Conservation (phyloP, 2,329 filamentous ascomycete genomes). For the Penicillium polonicum region DNA sequence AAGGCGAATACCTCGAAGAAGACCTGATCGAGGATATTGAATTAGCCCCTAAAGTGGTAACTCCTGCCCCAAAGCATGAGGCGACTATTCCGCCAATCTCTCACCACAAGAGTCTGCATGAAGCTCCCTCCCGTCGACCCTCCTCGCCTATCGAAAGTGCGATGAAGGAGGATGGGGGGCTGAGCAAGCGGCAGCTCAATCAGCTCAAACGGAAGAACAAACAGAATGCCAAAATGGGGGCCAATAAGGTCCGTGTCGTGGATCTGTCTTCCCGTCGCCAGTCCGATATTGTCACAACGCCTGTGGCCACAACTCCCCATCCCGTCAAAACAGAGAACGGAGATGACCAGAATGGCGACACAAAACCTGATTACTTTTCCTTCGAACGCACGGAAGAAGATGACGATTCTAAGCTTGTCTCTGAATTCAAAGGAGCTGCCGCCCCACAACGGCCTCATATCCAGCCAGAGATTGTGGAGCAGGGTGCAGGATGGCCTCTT, state of each 20-base stretch:
- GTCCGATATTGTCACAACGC: constrained; percentile 64
- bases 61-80: constrained; percentile 50
- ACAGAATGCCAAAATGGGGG: constrained; percentile 80
- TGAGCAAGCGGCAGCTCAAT: constrained; percentile 93
- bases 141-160: constrained; percentile 52
- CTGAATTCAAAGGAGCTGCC: constrained; percentile 86
- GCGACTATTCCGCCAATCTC: constrained; percentile 46
- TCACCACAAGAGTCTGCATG: constrained; percentile 47
- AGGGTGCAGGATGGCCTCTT: constrained; percentile 88
- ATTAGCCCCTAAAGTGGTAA: constrained; percentile 47
- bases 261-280: constrained; percentile 72
- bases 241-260: constrained; percentile 85
- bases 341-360: constrained; percentile 58
- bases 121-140: constrained; percentile 40
- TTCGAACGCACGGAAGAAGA: constrained; percentile 78
- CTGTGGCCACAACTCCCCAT: constrained; percentile 51
- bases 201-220: constrained; percentile 93
- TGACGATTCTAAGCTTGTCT: constrained; percentile 87
- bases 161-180: constrained; percentile 63
- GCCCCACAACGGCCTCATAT: constrained; percentile 83
- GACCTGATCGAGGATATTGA: constrained; percentile 70
- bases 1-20: constrained; percentile 81
- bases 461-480: constrained; percentile 71
- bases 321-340: constrained; percentile 62
- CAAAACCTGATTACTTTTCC: constrained; percentile 81